Evolutionary conservation across 768 basidiomycete genomes (phyloP), one percentile per base, ranked within the genome.

Genomic region (Podaxis carcinomalis): DNA sequence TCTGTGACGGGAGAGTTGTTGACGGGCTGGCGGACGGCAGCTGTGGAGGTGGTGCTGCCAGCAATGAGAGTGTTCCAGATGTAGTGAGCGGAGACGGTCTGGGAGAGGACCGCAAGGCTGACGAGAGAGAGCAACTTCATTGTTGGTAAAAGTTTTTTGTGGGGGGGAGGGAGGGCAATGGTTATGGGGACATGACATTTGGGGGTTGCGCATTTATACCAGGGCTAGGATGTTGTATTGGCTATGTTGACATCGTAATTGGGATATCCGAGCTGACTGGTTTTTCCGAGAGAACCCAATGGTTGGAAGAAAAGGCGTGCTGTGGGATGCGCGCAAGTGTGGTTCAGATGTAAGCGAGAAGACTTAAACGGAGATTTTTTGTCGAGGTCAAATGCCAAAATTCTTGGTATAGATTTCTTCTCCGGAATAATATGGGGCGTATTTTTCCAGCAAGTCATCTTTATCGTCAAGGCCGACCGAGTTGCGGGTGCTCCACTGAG

Each of bases 81-180:
- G 40, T 74, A 76, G 64, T 76, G 75, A 7, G 70, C 75, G 58
- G 74, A 75, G n/a, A 61, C 73, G 27, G 56, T 62, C 51, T 76
- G 73, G 35, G 69, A 63, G 47, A 70, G 37, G 19, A 51, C 39
- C 42, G 67, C 70, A 42, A 71, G 66, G 60, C 64, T 64, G 54
- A 72, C 39, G 52, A 70, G 37, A 51, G 62, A 58, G 16, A 66
- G 53, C 51, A 72, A 59, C 65, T 72, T 73, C 73, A 74, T 74
- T 23, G 71, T 72, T 21, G 35, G 11, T 14, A 2, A 4, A 10
- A 7, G 11, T 42, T 39, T 39, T 42, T 55, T 44, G n/a, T 40
- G 54, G 10, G 37, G 13, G 37, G 27, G 6, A 11, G 2, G 13
- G 37, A 49, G 6, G 21, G 2, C 11, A 4, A 27, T 19, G 21